Base-by-base conservation (phyloP, 805 yeast species). In the Candida lessepsii region DNA sequence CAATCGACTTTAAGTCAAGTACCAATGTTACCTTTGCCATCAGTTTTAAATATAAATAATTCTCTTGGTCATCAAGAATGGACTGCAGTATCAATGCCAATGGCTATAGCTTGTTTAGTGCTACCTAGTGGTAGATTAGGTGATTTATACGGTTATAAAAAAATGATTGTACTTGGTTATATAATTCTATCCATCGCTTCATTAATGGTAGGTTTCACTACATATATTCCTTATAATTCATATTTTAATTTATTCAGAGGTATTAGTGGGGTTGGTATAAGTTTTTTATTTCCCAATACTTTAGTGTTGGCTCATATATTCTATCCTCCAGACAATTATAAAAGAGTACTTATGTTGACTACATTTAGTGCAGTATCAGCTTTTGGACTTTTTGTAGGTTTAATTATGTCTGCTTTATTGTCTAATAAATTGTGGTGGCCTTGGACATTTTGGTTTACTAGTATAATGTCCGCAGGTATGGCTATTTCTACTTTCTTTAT, bases 281-380 rank as follows among this genome's bases (percentile, higher is more conserved):
- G 65, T 1, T 44, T 60, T 9, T 50, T 56, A 37, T 56, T 61
- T 56, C 67, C 68, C 8, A 61, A 63, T 43, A 51, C 63, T n/a
- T 56, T 51, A 26, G 67, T 65, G 2, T 45, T 63, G 14, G 49
- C 61, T 26, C 61, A 61, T 7, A 49, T 45, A 28, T 62, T 50
- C 39, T 63, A 57, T 46, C 65, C 65, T 5, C 25, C 38, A 33
- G 15, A 20, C 11, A 48, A 53, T 9, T 14, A 30, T 24, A 57
- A 44, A 39, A 50, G 53, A 32, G 35, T 51, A 28, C 14, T 53
- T 1, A 48, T 46, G 30, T 49, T 63, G 55, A 55, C 60, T 9
- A 35, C 54, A 2, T 61, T 60, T 45, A 67, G 65, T 4, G 61
- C 66, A 2, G 61, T 60, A 9, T 67, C 69, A 1, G 65, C 66